These are phyloP conservation scores for Mortierella antarctica DNA, from an alignment of 192 early-diverging fungal species.

Conservation along the genomic window DNA sequence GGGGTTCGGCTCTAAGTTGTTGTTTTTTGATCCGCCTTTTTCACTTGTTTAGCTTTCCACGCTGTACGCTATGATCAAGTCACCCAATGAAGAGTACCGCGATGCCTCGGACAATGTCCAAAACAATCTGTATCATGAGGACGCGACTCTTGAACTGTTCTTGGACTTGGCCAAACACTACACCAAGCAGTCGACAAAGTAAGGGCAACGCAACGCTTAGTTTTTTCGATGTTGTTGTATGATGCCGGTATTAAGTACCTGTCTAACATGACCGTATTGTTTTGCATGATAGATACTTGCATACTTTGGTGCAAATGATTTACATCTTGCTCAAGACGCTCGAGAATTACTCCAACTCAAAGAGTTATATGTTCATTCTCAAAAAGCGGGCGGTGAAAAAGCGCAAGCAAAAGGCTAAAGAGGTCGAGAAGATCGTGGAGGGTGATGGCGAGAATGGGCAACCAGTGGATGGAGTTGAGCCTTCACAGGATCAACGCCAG, in stretches of 20 bases:
- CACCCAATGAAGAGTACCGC: slow-evolving; percentile 57
- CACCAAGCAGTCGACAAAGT: slow-evolving; percentile 59
- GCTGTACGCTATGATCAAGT: slow-evolving; percentile 64
- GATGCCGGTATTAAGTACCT: neutral
- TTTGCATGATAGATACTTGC: slow-evolving; percentile 60
- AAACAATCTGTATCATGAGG: slow-evolving; percentile 78
- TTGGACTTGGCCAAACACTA: slow-evolving; percentile 60
- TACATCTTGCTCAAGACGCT: slow-evolving; percentile 73
- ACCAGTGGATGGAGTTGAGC: neutral
- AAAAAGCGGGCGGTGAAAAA: slow-evolving; percentile 52
- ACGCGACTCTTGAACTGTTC: slow-evolving; percentile 68
- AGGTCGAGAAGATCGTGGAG: neutral
- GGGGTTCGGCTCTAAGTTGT: neutral
- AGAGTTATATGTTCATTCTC: slow-evolving; percentile 60
- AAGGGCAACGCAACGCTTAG: slow-evolving; percentile 1
- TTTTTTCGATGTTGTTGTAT: neutral
- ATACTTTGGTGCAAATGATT: slow-evolving; percentile 62
- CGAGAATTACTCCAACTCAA: slow-evolving; percentile 66
- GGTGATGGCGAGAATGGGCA: slow-evolving; percentile 4
- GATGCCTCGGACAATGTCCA: slow-evolving; percentile 73
- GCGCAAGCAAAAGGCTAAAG: slow-evolving; percentile 29
- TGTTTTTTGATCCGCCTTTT: neutral
- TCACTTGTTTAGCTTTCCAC: slow-evolving; percentile 54
- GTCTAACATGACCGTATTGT: neutral
- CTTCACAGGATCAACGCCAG: too few relatives aligned